Conservation (phyloP, 208 protist genomes). For the Acanthamoeba triangularis region DNA sequence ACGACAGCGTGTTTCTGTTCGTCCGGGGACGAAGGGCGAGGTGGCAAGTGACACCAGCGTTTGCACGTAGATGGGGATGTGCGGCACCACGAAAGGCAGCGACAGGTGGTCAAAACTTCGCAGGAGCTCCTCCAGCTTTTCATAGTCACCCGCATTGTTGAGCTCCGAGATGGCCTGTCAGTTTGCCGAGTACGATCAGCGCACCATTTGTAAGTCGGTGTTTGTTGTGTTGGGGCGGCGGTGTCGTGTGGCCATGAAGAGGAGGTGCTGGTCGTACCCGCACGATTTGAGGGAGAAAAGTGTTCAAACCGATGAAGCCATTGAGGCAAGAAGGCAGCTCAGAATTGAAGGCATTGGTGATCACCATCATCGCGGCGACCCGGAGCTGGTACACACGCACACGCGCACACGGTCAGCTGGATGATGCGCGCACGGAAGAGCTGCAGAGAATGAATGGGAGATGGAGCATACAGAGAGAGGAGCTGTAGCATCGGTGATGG, state of each 20-base stretch:
- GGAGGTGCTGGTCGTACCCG: neutral
- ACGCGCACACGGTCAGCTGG: too few relatives aligned
- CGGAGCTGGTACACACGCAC: too few relatives aligned
- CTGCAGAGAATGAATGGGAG: neutral
- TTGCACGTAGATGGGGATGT: slow-evolving; percentile 2
- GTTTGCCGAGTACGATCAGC: too few relatives aligned
- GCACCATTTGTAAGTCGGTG: too few relatives aligned
- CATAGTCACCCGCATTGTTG: neutral
- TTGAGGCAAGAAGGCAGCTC: slow-evolving; percentile 36
- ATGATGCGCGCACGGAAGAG: too few relatives aligned
- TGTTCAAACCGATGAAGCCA: neutral
- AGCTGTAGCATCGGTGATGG: neutral
- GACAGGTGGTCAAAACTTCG: slow-evolving; percentile 22
- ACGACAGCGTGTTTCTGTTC: neutral
- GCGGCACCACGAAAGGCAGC: neutral
- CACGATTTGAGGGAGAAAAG: neutral
- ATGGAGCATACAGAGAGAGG: slow-evolving; percentile 18
- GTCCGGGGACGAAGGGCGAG: neutral
- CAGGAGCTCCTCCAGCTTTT: slow-evolving; percentile 55
- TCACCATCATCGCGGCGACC: slow-evolving; percentile 12
- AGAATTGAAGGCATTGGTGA: slow-evolving; percentile 37
- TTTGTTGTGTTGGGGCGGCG: too few relatives aligned
- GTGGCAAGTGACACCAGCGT: neutral
- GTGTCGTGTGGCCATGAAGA: neutral
- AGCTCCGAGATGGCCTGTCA: neutral